Percentiles rank a stretch among this genome's conserved stretches.
These are phyloP conservation scores for Beauveria australis DNA, from an alignment of 2,329 filamentous ascomycete genomes.

Conservation along the genomic window DNA sequence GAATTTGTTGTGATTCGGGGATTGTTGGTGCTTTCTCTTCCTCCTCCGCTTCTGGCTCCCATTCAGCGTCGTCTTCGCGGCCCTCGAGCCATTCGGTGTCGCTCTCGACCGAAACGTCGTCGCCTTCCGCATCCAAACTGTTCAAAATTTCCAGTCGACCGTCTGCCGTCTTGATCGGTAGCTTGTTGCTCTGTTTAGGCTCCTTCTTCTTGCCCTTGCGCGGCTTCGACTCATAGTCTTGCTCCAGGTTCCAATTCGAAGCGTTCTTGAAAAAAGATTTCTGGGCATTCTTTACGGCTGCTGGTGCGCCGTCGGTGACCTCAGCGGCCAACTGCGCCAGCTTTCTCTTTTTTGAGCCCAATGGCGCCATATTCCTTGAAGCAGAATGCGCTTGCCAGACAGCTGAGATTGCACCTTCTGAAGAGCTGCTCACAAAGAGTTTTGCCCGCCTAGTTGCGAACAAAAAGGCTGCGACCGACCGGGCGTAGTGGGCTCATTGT, in stretches of 20 bases:
- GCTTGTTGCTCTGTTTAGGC: conserved; percentile 60
- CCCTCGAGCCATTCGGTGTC: conserved; percentile 58
- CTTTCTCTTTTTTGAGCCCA: conserved; percentile 49
- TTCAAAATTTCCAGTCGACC: conserved; percentile 59
- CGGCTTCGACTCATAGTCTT: conserved; percentile 76
- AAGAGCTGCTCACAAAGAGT: conserved; percentile 4
- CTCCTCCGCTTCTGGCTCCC: conserved; percentile 39
- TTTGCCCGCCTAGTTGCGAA: neutral
- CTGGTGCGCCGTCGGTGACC: conserved; percentile 29
- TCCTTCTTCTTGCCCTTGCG: conserved; percentile 66
- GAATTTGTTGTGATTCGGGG: conserved; percentile 69
- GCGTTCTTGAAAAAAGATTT: conserved; percentile 66
- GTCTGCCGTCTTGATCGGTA: conserved; percentile 82
- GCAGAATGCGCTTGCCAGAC: neutral
- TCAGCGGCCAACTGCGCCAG: conserved; percentile 44
- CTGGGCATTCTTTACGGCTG: conserved; percentile 35
- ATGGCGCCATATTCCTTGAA: conserved; percentile 33
- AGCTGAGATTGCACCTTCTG: neutral
- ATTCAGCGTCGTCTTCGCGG: conserved; percentile 44
- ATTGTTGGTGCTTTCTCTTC: conserved; percentile 51
- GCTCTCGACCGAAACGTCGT: conserved; percentile 50
- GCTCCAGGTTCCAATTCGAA: conserved; percentile 81
- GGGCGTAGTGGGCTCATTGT: conserved; percentile 5
- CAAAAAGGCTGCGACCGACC: neutral
- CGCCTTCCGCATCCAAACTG: conserved; percentile 47